Percentiles rank a stretch among this genome's conserved stretches.
phyloP scores from a whole-genome alignment of 352 stramenopile species.

The Globisporangium radiosum region DNA sequence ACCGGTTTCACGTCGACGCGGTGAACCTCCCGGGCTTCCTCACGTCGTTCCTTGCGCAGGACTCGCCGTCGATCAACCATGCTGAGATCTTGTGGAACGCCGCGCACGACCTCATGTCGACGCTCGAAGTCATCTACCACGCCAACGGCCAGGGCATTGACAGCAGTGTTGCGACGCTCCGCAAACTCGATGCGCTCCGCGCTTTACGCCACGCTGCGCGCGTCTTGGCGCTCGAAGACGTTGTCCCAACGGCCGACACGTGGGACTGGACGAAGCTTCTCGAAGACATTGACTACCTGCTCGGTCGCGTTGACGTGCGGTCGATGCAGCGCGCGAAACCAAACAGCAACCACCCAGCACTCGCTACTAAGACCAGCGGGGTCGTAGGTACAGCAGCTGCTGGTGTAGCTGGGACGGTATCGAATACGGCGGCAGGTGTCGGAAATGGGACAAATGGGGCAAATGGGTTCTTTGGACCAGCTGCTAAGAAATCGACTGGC shows the following conservation, averaged over 20 bases:
- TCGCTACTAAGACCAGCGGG: conserved; percentile 1
- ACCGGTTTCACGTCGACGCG: conserved; percentile 90
- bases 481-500: conserved; percentile 5
- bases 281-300: conserved; percentile 62
- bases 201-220: conserved; percentile 57
- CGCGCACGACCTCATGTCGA: conserved; percentile 81
- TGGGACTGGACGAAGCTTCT: conserved; percentile 79
- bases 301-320: conserved; percentile 51
- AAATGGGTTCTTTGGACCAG: background rate
- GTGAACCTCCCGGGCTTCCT: conserved; percentile 90
- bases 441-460: background rate
- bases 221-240: conserved; percentile 61
- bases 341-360: conserved; percentile 11
- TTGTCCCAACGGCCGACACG: conserved; percentile 58
- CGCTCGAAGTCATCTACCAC: conserved; percentile 74
- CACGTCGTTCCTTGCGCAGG: conserved; percentile 83
- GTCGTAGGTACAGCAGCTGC: too few species aligned
- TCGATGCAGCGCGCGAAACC: conserved; percentile 25
- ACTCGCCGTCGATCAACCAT: conserved; percentile 88
- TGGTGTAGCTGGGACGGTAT: background rate
- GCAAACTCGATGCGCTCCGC: conserved; percentile 57
- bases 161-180: conserved; percentile 34
- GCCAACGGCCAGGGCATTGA: conserved; percentile 40
- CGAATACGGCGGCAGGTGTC: background rate
- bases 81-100: conserved; percentile 93